Conservation (phyloP, 345 rosid species). For the Stellera chamaejasme region DNA sequence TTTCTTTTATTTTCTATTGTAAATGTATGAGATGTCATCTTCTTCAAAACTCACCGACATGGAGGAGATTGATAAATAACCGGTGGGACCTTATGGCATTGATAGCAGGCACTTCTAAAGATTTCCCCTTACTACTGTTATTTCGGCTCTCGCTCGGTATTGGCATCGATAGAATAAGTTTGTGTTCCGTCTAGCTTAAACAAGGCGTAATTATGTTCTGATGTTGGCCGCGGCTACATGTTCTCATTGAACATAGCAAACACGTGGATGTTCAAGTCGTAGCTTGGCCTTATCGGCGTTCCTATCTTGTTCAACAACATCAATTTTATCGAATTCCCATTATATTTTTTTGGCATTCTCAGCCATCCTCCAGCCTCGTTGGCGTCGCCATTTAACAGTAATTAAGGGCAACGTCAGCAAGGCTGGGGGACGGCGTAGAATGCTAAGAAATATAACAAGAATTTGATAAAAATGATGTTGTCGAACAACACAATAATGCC, state of each 20-base stretch:
- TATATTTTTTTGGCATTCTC: constrained; percentile 86
- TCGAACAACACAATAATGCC: constrained; percentile 69
- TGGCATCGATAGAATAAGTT: constrained; percentile 44
- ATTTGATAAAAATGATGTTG: constrained; percentile 53
- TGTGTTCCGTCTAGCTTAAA: constrained; percentile 87
- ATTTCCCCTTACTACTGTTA: constrained; percentile 11
- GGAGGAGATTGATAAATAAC: constrained; percentile 44
- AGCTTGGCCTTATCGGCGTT: constrained; percentile 66
- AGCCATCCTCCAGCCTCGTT: constrained; percentile 70
- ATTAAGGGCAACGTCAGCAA: constrained; percentile 69
- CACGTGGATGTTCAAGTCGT: constrained; percentile 51
- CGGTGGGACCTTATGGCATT: constrained; percentile 24
- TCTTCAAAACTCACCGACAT: constrained; percentile 23
- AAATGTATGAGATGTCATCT: no score
- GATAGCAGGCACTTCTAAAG: constrained; percentile 16
- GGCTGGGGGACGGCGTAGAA: constrained; percentile 65
- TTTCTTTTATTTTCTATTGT: no score
- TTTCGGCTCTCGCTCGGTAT: not conserved
- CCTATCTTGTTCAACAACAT: constrained; percentile 48
- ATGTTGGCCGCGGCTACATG: constrained; percentile 88
- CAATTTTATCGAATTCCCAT: constrained; percentile 68
- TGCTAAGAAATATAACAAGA: constrained; percentile 79
- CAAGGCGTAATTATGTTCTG: constrained; percentile 91
- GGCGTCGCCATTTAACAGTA: constrained; percentile 75
- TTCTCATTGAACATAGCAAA: constrained; percentile 94